phyloP scores from a whole-genome alignment of 2,329 filamentous ascomycete genomes.

The Nemania diffusa region DNA sequence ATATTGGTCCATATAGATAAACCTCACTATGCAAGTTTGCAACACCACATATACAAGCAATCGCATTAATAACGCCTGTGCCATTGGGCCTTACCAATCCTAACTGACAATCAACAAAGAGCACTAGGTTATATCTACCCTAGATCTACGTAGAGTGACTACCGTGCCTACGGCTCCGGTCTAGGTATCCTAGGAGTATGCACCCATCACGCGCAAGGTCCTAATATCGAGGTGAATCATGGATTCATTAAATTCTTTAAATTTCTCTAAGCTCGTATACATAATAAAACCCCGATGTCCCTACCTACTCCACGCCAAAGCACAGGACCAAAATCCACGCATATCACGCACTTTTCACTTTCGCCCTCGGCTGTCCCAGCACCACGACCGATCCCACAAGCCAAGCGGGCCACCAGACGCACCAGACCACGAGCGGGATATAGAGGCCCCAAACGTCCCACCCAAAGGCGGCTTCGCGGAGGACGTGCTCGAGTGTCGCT shows the following conservation, averaged over 20 bases:
- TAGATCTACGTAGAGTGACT: too few species aligned
- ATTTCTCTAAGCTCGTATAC: background rate
- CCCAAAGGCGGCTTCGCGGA: constrained; percentile 81
- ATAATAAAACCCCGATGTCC: background rate
- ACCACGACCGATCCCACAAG: constrained; percentile 70
- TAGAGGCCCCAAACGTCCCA: constrained; percentile 93
- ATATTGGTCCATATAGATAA: too few species aligned
- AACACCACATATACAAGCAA: background rate
- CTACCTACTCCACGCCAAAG: background rate
- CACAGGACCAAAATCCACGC: background rate
- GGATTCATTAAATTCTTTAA: background rate
- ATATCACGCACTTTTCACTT: constrained; percentile 35
- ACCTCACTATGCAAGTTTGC: too few species aligned
- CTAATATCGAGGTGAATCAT: background rate
- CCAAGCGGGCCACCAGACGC: constrained; percentile 96
- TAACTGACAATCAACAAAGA: too few species aligned
- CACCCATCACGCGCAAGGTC: too few species aligned
- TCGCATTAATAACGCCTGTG: background rate
- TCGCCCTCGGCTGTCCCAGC: constrained; percentile 52
- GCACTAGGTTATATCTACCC: too few species aligned
- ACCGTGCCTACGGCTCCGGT: background rate
- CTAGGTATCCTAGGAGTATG: background rate
- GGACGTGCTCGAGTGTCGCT: constrained; percentile 62
- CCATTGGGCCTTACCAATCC: background rate
- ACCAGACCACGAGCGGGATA: constrained; percentile 90